phyloP scores from a whole-genome alignment of 257 asterid genomes.

The Paulownia fortunei region DNA sequence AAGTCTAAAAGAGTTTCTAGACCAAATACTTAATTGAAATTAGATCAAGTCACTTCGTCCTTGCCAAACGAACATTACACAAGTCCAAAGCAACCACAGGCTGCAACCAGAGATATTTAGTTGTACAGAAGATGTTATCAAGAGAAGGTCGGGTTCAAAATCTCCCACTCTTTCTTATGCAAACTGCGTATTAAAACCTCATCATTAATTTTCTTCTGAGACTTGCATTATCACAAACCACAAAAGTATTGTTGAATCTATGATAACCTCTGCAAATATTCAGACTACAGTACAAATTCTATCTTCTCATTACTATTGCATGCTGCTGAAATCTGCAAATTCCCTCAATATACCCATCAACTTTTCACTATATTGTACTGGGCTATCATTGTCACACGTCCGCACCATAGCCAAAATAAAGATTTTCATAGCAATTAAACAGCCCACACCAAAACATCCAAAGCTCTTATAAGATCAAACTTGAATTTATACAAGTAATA shows the following conservation, averaged over 20 bases:
- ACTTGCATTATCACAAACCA: neutral
- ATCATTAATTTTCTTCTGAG: neutral
- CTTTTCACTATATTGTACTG: slow-evolving; percentile 19
- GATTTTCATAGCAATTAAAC: neutral
- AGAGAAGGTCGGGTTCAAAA: neutral
- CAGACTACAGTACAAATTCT: neutral
- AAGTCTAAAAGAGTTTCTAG: neutral
- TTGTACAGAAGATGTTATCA: slow-evolving; percentile 14
- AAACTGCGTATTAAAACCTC: neutral
- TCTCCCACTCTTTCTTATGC: neutral
- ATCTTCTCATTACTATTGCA: neutral
- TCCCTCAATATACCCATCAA: neutral
- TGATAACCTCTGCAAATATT: neutral
- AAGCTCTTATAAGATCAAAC: slow-evolving; percentile 12
- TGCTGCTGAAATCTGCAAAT: slow-evolving; percentile 20
- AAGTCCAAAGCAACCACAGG: slow-evolving; percentile 21
- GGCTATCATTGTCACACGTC: neutral
- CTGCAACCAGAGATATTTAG: neutral
- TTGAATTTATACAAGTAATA: neutral
- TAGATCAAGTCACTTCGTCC: neutral
- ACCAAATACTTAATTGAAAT: neutral
- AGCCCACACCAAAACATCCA: slow-evolving; percentile 9
- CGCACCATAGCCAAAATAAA: neutral
- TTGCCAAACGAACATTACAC: neutral
- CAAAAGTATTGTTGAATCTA: neutral